Evolutionary conservation across 306 rosid species (phyloP).

Genomic region (Acacia crassicarpa): DNA sequence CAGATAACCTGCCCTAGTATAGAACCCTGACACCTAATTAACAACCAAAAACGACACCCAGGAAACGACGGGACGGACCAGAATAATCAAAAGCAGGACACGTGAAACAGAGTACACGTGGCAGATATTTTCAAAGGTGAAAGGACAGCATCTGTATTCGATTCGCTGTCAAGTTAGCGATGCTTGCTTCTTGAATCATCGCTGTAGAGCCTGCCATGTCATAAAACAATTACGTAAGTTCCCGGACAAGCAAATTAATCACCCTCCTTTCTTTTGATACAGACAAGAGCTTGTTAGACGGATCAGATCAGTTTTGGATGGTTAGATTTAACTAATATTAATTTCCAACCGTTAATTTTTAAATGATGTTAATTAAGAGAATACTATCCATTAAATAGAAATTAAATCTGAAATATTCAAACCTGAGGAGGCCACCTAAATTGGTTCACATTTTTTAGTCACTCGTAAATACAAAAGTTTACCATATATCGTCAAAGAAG

Average conservation of each 20-base stretch:
- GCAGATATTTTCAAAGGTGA: background rate
- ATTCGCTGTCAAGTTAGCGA: constrained; percentile 36
- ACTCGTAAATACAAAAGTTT: background rate
- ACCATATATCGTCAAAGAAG: background rate
- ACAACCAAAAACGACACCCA: background rate
- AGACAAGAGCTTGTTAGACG: too few relatives aligned
- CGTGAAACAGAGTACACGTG: background rate
- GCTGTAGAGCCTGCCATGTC: constrained; percentile 80
- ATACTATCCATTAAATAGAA: too few relatives aligned
- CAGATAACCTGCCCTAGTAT: background rate
- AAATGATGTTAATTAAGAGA: too few relatives aligned
- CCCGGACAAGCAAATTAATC: background rate
- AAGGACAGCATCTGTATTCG: constrained; percentile 31
- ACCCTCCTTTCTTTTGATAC: background rate
- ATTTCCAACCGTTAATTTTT: too few relatives aligned
- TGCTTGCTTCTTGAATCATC: constrained; percentile 77
- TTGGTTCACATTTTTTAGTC: background rate
- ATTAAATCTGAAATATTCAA: too few relatives aligned
- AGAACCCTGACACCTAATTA: background rate
- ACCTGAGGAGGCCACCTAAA: too few relatives aligned
- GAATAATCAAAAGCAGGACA: background rate
- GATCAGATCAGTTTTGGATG: too few relatives aligned
- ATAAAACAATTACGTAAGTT: background rate
- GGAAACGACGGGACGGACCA: background rate
- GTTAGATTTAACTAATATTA: too few relatives aligned